Evolutionary conservation across 1,284 basidiomycete genomes (phyloP), one percentile per base, ranked within the genome.

Genomic region (Cryptococcus neoformans): DNA sequence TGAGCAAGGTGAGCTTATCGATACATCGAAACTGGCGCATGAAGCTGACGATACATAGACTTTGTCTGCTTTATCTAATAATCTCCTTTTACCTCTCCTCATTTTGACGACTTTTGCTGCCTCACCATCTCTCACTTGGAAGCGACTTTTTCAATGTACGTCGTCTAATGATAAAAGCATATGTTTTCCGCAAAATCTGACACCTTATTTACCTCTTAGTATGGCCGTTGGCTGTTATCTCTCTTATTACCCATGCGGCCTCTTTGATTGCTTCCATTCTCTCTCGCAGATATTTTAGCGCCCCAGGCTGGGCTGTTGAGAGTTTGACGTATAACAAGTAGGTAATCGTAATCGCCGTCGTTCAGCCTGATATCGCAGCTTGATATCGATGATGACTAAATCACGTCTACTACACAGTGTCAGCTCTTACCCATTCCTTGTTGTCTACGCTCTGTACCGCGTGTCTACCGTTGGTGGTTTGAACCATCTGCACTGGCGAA

Each of bases 241-340:
- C 69, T 2, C 42, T 72, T 10, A 54, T 67, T 5, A 62, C 67
- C 16, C 75, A 76, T 54, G 44, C 68, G 1, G 37, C 64, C 8
- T 73, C 69, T 4, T 38, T 76, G 21, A 50, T 56, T 3, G 59
- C 67, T 14, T 56, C 60, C 1, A 39, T 73, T 3, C 50, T 68
- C 14, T 60, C 64, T 16, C 51, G 55, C 11, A 60, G 64, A 11
- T 72, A 61, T 48, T 60, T 56, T 7, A 51, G 54, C 9, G 54
- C 63, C 1, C 70, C 72, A 1, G 51, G 39, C 1, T 77, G 74
- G 74, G 62, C 71, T 28, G 60, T 68, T 10, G 68, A 69, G 41
- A 57, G 68, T 0, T 39, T 71, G 12, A 63, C 68, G 0, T 72
- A 59, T 57, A 74, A 75, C 67, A 74, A 74, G 74, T 77, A 17